These are phyloP conservation scores for Phyllosticta paracitricarpa DNA, from an alignment of 2,329 filamentous ascomycete species.

Conservation along the genomic window DNA sequence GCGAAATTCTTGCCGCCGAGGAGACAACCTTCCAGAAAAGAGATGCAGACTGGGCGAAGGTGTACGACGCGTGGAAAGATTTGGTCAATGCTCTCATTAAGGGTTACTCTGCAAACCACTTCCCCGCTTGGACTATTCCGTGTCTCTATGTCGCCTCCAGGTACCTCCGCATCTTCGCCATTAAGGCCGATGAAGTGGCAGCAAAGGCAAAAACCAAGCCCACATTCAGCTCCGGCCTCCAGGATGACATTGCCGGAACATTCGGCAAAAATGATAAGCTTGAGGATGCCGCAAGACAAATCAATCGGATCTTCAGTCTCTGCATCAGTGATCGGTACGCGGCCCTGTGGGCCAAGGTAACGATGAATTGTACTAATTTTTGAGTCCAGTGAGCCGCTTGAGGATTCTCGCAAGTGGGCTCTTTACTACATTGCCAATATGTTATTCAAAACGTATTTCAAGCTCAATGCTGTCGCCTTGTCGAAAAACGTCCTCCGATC, in stretches of 20 bases:
- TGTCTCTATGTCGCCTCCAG: slow-evolving; percentile 81
- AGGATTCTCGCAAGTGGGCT: slow-evolving; percentile 94
- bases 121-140: slow-evolving; percentile 87
- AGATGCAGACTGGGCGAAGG: slow-evolving; percentile 62
- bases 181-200: slow-evolving; percentile 71
- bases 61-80: slow-evolving; percentile 85
- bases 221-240: slow-evolving; percentile 45
- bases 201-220: slow-evolving; percentile 38
- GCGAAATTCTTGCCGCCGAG: slow-evolving; percentile 59
- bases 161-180: slow-evolving; percentile 78
- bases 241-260: slow-evolving; percentile 70
- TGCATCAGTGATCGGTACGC: slow-evolving; percentile 80
- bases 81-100: slow-evolving; percentile 66
- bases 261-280: slow-evolving; percentile 66
- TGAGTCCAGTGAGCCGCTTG: slow-evolving; percentile 49
- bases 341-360: slow-evolving; percentile 15
- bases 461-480: slow-evolving; percentile 78
- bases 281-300: slow-evolving; percentile 79
- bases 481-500: slow-evolving; percentile 85
- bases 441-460: slow-evolving; percentile 97
- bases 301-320: slow-evolving; percentile 85
- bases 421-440: slow-evolving; percentile 92
- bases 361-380: not conserved
- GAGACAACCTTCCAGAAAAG: slow-evolving; percentile 38
- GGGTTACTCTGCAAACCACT: slow-evolving; percentile 65